Percentiles rank a stretch among this genome's conserved stretches.
Evolutionary conservation across 2,329 filamentous ascomycete species (phyloP).

Genomic region (Epichloe gansuensis): DNA sequence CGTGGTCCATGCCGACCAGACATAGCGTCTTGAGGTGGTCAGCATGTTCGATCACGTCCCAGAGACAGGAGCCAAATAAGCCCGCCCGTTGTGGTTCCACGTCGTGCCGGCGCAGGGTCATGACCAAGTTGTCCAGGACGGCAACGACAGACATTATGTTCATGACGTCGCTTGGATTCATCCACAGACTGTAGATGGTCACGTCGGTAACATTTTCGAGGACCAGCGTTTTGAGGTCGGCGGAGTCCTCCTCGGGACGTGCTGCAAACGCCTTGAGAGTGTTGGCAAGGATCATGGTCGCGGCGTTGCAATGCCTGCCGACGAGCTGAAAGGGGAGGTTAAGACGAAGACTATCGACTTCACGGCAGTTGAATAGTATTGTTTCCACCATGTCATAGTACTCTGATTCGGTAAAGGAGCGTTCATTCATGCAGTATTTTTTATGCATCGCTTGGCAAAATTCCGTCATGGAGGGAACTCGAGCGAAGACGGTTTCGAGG

Average conservation of each 20-base stretch:
- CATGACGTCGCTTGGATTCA: constrained; percentile 36
- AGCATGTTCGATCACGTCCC: constrained; percentile 36
- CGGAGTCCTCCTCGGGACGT: constrained; percentile 31
- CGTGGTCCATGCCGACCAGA: constrained; percentile 31
- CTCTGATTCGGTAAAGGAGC: constrained; percentile 36
- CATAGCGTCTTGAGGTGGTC: constrained; percentile 32
- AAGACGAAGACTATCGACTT: constrained; percentile 32
- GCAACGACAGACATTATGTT: constrained; percentile 33
- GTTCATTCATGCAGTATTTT: constrained; percentile 34
- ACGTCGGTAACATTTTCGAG: constrained; percentile 38
- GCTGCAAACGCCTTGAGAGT: constrained; percentile 34
- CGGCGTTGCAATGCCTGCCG: constrained; percentile 29
- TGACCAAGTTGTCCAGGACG: constrained; percentile 30
- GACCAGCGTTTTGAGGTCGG: constrained; percentile 30
- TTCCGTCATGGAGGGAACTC: constrained; percentile 31
- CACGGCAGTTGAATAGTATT: constrained; percentile 31
- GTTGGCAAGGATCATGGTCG: constrained; percentile 39
- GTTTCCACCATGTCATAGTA: constrained; percentile 28
- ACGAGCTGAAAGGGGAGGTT: constrained; percentile 40
- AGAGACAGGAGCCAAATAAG: constrained; percentile 32
- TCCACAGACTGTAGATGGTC: constrained; percentile 34
- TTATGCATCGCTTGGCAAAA: constrained; percentile 31
- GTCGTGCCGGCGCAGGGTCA: constrained; percentile 34
- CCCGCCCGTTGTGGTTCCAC: constrained; percentile 19
- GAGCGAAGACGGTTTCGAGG: constrained; percentile 31